Evolutionary conservation across 2,329 filamentous ascomycete species (phyloP).

Genomic region (Colletotrichum spaethianum): DNA sequence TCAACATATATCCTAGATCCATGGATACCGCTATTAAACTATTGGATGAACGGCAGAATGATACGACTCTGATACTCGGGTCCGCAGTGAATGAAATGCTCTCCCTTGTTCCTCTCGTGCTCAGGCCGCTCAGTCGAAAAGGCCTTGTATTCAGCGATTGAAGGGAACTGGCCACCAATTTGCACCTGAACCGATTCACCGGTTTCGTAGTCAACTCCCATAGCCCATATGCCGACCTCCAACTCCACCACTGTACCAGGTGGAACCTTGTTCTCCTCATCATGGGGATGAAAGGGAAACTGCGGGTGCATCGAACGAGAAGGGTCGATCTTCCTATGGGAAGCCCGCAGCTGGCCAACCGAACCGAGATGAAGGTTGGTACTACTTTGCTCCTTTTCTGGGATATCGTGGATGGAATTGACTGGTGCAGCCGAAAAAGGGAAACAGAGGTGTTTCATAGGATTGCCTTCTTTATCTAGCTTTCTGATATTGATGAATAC

Average conservation of each 20-base stretch:
- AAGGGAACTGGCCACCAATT: slow-evolving; percentile 50
- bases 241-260: slow-evolving; percentile 59
- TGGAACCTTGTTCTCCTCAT: slow-evolving; percentile 55
- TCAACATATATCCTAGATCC: too few species aligned
- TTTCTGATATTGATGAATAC: slow-evolving; percentile 62
- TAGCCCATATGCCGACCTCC: slow-evolving; percentile 63
- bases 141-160: slow-evolving; percentile 56
- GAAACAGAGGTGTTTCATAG: slow-evolving; percentile 59
- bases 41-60: slow-evolving; percentile 48
- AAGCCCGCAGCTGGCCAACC: slow-evolving; percentile 60
- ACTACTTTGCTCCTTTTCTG: slow-evolving; percentile 53
- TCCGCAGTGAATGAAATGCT: slow-evolving; percentile 55
- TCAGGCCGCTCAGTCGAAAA: slow-evolving; percentile 56
- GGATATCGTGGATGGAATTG: slow-evolving; percentile 47
- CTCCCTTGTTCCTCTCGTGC: slow-evolving; percentile 56
- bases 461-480: slow-evolving; percentile 56
- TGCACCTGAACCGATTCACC: slow-evolving; percentile 52
- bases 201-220: slow-evolving; percentile 60
- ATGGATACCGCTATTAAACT: too few species aligned
- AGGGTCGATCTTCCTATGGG: slow-evolving; percentile 56
- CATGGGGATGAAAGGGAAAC: slow-evolving; percentile 55
- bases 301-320: slow-evolving; percentile 49
- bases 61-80: slow-evolving; percentile 54
- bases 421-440: slow-evolving; percentile 50
- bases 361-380: slow-evolving; percentile 59